These are phyloP conservation scores for Aphanomyces euteiches DNA, from an alignment of 352 stramenopile genomes.

Conservation along the genomic window DNA sequence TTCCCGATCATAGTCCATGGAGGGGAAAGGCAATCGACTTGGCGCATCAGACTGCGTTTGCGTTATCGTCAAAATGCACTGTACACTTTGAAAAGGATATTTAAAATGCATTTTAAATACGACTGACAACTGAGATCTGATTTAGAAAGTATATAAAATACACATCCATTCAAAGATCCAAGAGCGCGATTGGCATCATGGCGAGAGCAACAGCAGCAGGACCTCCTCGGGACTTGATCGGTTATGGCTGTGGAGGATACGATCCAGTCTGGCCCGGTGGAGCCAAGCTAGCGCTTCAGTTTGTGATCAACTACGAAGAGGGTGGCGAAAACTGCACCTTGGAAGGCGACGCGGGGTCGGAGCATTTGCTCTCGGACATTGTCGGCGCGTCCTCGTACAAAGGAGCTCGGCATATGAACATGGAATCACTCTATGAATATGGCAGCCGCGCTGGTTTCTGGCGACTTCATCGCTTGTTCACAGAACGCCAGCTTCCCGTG, in stretches of 20 bases:
- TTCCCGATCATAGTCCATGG: no score
- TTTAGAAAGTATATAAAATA: no score
- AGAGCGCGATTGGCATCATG: no score
- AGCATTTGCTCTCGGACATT: conserved; percentile 93
- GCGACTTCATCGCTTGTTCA: conserved; percentile 91
- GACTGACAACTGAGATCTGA: no score
- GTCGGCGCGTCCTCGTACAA: conserved; percentile 72
- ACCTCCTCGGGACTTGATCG: conserved; percentile 70
- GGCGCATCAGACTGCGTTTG: no score
- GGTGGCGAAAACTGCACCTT: conserved; percentile 92
- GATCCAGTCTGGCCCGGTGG: conserved; percentile 76
- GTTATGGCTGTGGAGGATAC: conserved; percentile 73
- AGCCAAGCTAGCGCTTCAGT: conserved; percentile 89
- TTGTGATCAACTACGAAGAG: conserved; percentile 98
- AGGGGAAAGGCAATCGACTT: no score
- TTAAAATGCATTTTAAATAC: no score
- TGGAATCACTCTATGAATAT: conserved; percentile 96
- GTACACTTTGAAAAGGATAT: no score
- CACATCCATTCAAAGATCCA: no score
- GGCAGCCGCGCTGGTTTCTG: conserved; percentile 92
- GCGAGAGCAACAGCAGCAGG: not conserved
- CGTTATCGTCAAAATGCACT: no score
- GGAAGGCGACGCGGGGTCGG: conserved; percentile 83
- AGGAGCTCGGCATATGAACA: conserved; percentile 85
- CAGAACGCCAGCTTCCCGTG: conserved; percentile 76